Evolutionary conservation across 2,329 filamentous ascomycete genomes (phyloP), one percentile per base, ranked within the genome.

Genomic region (Fusarium subtropicale): DNA sequence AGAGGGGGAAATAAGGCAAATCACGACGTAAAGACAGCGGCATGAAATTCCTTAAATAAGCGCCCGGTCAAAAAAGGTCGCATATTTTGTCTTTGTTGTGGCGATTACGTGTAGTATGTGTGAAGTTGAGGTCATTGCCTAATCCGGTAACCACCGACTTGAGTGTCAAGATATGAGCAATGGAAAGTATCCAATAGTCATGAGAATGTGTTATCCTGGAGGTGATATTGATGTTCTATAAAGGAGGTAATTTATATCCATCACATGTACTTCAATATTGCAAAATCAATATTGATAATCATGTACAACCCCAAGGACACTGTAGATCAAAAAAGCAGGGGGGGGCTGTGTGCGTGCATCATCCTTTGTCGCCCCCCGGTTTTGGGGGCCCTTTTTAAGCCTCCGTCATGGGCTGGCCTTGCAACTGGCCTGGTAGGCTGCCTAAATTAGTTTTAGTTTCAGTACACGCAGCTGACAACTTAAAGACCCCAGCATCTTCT

Each of bases 341-440:
- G 62, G 47, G 62, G 62, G 60, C 28, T 30, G 28, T 64, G 61
- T 64, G 60, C 60, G 61, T 64, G 60, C 60, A 39, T 62, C 46
- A 44, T 38, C 59, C 44, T 46, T 47, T 41, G 28, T 45, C 38
- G 15, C 26, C 36, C 60, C 48, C 44, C 38, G 20, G 36, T n/a
- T 30, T 30, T 38, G 36, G 36, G 41, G 41, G 41, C 10, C 22
- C 26, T 46, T 5, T n/a, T 46, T 13, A 52, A 54, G 52, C 60
- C 50, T 48, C 51, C 62, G 62, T 47, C 46, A 52, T 36, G 34
- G 39, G 60, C 51, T 51, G 41, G 45, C 11, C 28, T 30, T 2
- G 20, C 20, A 3, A 22, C 20, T 22, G 28, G 28, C 28, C 28
- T 30, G 28, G 24, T 42, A 31, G 39, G 44, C 28, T 65, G 53